Evolutionary conservation across 306 rosid species (phyloP).

Genomic region (Fragaria iinumae): DNA sequence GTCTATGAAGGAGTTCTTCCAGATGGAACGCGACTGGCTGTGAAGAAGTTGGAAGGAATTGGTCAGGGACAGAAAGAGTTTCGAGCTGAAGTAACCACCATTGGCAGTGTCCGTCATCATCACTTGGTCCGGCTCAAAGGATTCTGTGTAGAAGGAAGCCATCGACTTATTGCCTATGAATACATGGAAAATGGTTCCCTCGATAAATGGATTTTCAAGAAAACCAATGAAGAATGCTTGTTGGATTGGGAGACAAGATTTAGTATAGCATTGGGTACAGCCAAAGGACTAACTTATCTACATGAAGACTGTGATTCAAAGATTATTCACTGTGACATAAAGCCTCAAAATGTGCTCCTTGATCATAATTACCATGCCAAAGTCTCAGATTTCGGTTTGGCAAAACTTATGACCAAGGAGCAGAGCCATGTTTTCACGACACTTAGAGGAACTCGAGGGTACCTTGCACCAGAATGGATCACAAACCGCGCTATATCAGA

Average conservation of each 20-base stretch:
- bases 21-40: conserved; percentile 77
- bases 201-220: conserved; percentile 81
- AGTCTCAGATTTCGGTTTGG: conserved; percentile 87
- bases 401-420: conserved; percentile 79
- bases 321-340: conserved; percentile 91
- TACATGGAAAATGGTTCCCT: conserved; percentile 82
- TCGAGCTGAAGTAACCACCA: conserved; percentile 91
- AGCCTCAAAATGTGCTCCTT: conserved; percentile 91
- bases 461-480: conserved; percentile 95
- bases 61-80: conserved; percentile 97
- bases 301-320: conserved; percentile 88
- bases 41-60: conserved; percentile 80
- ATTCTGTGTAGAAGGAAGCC: conserved; percentile 80
- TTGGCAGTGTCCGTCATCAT: conserved; percentile 87
- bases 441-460: conserved; percentile 79
- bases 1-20: conserved; percentile 72
- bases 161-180: conserved; percentile 79
- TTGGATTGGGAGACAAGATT: conserved; percentile 81
- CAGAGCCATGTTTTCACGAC: conserved; percentile 94
- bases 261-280: conserved; percentile 79
- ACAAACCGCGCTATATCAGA: conserved; percentile 90
- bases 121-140: conserved; percentile 81
- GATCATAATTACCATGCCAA: conserved; percentile 68
- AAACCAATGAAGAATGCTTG: conserved; percentile 40
- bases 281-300: conserved; percentile 82